These are phyloP conservation scores for Aspergillus puulaauensis DNA, from an alignment of 2,329 filamentous ascomycete genomes.

Conservation along the genomic window DNA sequence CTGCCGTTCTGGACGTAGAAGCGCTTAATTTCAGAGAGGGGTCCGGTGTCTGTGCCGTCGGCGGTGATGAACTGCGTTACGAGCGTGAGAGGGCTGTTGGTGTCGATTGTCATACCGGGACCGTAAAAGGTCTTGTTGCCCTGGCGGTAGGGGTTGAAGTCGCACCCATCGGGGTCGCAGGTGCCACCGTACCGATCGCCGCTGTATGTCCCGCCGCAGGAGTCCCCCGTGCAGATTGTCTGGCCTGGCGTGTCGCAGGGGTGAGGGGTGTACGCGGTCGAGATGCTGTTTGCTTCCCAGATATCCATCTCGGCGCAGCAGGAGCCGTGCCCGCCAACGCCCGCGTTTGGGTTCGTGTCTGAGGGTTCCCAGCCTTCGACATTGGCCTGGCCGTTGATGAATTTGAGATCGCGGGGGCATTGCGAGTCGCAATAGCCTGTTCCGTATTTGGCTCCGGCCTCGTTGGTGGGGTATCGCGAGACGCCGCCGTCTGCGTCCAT, in stretches of 20 bases:
- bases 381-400: slow-evolving; percentile 52
- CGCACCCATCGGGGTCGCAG: slow-evolving; percentile 69
- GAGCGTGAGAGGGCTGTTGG: slow-evolving; percentile 61
- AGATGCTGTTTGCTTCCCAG: slow-evolving; percentile 69
- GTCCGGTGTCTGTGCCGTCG: slow-evolving; percentile 51
- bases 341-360: slow-evolving; percentile 54
- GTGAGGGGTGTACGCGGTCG: slow-evolving; percentile 66
- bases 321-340: slow-evolving; percentile 54
- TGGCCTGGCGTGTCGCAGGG: slow-evolving; percentile 56
- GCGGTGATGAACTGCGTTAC: slow-evolving; percentile 65
- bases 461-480: slow-evolving; percentile 51
- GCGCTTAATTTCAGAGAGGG: slow-evolving; percentile 61
- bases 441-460: slow-evolving; percentile 60
- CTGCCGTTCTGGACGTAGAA: slow-evolving; percentile 65
- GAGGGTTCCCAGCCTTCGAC: slow-evolving; percentile 55
- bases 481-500: slow-evolving; percentile 63
- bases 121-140: slow-evolving; percentile 66
- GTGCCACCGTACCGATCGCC: slow-evolving; percentile 58
- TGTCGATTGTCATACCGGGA: slow-evolving; percentile 55
- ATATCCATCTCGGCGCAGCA: slow-evolving; percentile 70
- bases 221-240: slow-evolving; percentile 51
- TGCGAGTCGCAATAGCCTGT: slow-evolving; percentile 66
- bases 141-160: slow-evolving; percentile 69
- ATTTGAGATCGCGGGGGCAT: slow-evolving; percentile 53
- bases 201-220: slow-evolving; percentile 56